Evolutionary conservation across 345 rosid genomes (phyloP), one percentile per base, ranked within the genome.

Genomic region (Eucalyptus cloeziana): DNA sequence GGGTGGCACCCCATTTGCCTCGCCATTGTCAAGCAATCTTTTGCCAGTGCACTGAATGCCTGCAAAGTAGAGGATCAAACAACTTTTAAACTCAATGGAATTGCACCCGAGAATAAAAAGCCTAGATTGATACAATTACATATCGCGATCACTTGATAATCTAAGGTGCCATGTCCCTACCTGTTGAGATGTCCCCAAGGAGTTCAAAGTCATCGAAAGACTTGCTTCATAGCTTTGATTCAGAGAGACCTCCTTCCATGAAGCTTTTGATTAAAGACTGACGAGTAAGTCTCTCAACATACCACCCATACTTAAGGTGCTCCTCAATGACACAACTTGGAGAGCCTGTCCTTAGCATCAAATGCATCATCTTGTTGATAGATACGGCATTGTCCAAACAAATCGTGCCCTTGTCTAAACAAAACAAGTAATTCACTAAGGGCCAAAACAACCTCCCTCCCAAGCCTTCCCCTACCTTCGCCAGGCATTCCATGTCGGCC

Each of bases 401-500:
- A 21, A 98, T 89, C 31, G 94, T 96, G 80, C 99, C 99, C 27
- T 92, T 93, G 45, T 92, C 91, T 24, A 97, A 94, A 67, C 97
- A 95, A 90, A 96, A 94, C 47, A 96, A 89, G 85, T 94, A 95
- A 88, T 92, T 95, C 89, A 99, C 99, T 52, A 95, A 95, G 24
- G 99, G 98, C 94, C 93, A 94, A 64, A 95, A 95, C 13, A 49
- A 88, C 80, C 88, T 87, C 50, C 79, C 87, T n/a, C 54, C 90
- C 31, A 85, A 50, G 30, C 88, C 92, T 14, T 88, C 91, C 54
- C 62, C 90, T 24, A 85, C 85, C 27, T 69, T 81, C 6, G 60
- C 91, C 56, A 87, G 16, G 86, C 5, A 7, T 76, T 90, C 89
- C 89, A 92, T 16, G 31, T 58, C 64, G 15, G 80, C 54, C 9